Percentiles rank a stretch among this genome's conserved stretches.
These are phyloP conservation scores for Phytophthora ohioensis DNA, from an alignment of 352 stramenopile genomes.

Conservation along the genomic window DNA sequence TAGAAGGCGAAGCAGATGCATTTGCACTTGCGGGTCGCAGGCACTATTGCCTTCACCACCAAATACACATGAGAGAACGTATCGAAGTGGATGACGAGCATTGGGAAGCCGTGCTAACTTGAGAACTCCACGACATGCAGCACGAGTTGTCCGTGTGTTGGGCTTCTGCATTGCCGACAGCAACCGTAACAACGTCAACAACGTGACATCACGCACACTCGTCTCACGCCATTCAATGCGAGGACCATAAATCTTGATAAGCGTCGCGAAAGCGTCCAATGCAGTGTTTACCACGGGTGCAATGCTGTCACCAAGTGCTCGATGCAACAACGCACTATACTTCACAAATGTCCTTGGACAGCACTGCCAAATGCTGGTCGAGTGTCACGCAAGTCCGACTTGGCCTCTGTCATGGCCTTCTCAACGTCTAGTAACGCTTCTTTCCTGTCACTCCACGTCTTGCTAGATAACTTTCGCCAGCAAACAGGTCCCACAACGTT, in stretches of 20 bases:
- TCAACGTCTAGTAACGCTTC: slow-evolving; percentile 82
- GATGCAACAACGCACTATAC: slow-evolving; percentile 72
- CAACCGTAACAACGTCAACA: slow-evolving; percentile 72
- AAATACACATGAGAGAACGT: slow-evolving; percentile 80
- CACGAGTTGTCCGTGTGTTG: slow-evolving; percentile 78
- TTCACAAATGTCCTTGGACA: slow-evolving; percentile 72
- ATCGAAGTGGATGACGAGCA: slow-evolving; percentile 68
- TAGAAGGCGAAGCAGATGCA: slow-evolving; percentile 81
- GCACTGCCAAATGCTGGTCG: slow-evolving; percentile 66
- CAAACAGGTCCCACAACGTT: slow-evolving; percentile 66
- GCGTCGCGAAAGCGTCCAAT: slow-evolving; percentile 71
- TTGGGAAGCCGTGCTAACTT: slow-evolving; percentile 77
- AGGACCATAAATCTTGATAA: slow-evolving; percentile 80
- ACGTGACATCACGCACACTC: slow-evolving; percentile 62
- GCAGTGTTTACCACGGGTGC: slow-evolving; percentile 79
- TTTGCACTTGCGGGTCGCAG: slow-evolving; percentile 73
- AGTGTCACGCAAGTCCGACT: slow-evolving; percentile 73
- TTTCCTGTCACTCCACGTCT: slow-evolving; percentile 86
- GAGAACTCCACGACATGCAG: slow-evolving; percentile 77
- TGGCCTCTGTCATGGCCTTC: slow-evolving; percentile 72
- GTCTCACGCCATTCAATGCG: slow-evolving; percentile 80
- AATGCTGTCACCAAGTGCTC: slow-evolving; percentile 70
- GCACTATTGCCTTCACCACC: slow-evolving; percentile 56
- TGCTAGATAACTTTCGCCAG: slow-evolving; percentile 84
- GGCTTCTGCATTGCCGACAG: slow-evolving; percentile 80